Evolutionary conservation across 495 filamentous ascomycete genomes (phyloP).

Genomic region (Achaetomiella virescens): DNA sequence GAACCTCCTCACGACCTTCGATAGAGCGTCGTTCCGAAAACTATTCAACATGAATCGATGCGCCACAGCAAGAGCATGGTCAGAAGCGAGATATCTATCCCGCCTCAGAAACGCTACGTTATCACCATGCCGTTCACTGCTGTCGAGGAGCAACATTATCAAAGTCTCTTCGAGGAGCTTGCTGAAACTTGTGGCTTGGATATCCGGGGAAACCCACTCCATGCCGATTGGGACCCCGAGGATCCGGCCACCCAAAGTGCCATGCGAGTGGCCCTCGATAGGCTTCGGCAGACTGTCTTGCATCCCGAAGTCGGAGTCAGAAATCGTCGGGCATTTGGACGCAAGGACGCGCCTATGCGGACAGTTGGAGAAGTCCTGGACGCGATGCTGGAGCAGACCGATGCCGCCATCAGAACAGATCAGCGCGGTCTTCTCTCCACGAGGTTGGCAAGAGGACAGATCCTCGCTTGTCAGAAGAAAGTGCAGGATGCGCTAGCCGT

Average conservation of each 20-base stretch:
- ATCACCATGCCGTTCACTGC: slow-evolving; percentile 84
- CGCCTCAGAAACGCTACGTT: slow-evolving; percentile 75
- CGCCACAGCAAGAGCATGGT: slow-evolving; percentile 80
- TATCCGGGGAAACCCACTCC: slow-evolving; percentile 53
- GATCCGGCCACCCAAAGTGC: slow-evolving; percentile 49
- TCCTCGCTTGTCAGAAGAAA: slow-evolving; percentile 57
- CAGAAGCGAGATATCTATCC: slow-evolving; percentile 62
- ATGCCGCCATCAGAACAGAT: slow-evolving; percentile 54
- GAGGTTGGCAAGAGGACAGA: slow-evolving; percentile 62
- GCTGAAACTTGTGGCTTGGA: slow-evolving; percentile 60
- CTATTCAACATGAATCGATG: slow-evolving; percentile 62
- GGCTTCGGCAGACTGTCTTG: slow-evolving; percentile 76
- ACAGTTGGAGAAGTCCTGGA: slow-evolving; percentile 79
- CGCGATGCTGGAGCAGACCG: slow-evolving; percentile 81
- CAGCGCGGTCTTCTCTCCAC: slow-evolving; percentile 58
- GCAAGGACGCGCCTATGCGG: slow-evolving; percentile 57
- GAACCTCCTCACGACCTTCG: slow-evolving; percentile 54
- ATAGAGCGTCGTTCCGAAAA: slow-evolving; percentile 54
- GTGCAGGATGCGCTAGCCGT: slow-evolving; percentile 54
- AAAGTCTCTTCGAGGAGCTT: slow-evolving; percentile 64
- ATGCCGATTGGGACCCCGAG: slow-evolving; percentile 57
- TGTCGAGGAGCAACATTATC: slow-evolving; percentile 84
- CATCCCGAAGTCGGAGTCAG: slow-evolving; percentile 67
- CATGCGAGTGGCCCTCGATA: slow-evolving; percentile 51
- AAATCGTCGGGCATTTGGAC: slow-evolving; percentile 64